Conservation (phyloP, 805 yeast species). For the Candida manassasensis region DNA sequence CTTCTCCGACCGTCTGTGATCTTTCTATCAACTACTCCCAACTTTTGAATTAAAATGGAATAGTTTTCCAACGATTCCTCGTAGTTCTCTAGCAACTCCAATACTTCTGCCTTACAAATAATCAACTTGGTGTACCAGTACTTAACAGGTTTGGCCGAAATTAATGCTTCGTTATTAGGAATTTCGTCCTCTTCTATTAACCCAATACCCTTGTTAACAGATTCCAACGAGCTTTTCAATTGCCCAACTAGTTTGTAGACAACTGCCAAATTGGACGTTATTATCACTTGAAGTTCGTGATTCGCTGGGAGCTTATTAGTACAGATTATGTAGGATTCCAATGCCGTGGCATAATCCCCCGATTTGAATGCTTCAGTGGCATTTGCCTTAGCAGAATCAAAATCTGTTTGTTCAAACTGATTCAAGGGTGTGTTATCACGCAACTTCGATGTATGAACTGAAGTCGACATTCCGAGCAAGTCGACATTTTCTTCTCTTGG, state of each 20-base stretch:
- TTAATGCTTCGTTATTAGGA: slow-evolving; percentile 22
- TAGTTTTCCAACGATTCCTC: slow-evolving; percentile 59
- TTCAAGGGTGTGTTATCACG: slow-evolving; percentile 21
- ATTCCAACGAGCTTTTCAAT: slow-evolving; percentile 26
- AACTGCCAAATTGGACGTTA: slow-evolving; percentile 67
- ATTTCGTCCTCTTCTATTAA: slow-evolving; percentile 27
- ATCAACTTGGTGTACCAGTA: slow-evolving; percentile 72
- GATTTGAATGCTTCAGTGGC: slow-evolving; percentile 64
- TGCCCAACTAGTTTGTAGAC: slow-evolving; percentile 12
- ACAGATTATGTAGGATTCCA: slow-evolving; percentile 51
- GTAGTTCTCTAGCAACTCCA: slow-evolving; percentile 74
- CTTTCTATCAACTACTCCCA: slow-evolving; percentile 58
- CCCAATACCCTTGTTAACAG: slow-evolving; percentile 45
- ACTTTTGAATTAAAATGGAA: slow-evolving; percentile 53
- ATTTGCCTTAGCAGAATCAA: slow-evolving; percentile 45
- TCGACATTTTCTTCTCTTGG: slow-evolving; percentile 19
- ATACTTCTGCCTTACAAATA: slow-evolving; percentile 73
- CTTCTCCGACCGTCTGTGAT: slow-evolving; percentile 80
- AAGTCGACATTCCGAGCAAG: slow-evolving; percentile 22
- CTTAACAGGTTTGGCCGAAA: slow-evolving; percentile 50
- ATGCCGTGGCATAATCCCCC: slow-evolving; percentile 79
- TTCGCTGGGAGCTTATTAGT: slow-evolving; percentile 48
- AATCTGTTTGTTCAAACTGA: slow-evolving; percentile 36
- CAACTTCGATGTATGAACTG: slow-evolving; percentile 2
- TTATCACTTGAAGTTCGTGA: slow-evolving; percentile 64